Conservation (phyloP, 2,329 filamentous ascomycete species). For the Aphanocladium album region DNA sequence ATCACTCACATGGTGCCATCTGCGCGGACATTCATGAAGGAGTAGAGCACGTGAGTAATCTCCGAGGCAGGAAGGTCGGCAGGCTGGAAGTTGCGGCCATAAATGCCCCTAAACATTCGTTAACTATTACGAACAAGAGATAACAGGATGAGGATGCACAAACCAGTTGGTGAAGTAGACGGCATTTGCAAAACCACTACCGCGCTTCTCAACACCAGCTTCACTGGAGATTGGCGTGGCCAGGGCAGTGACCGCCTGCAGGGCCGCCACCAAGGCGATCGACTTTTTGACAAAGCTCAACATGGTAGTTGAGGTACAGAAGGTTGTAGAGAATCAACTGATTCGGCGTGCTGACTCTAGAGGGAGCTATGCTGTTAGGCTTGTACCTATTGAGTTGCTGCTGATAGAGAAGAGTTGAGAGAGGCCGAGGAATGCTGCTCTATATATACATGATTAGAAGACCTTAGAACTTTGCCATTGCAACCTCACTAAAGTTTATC, state of each 20-base stretch:
- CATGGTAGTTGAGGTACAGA: constrained; percentile 19
- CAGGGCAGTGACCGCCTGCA: constrained; percentile 21
- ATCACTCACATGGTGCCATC: constrained; percentile 64
- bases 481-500: neutral
- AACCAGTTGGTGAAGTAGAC: constrained; percentile 49
- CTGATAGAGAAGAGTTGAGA: neutral
- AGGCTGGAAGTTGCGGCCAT: constrained; percentile 68
- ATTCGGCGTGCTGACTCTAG: too few species aligned
- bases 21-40: constrained; percentile 70
- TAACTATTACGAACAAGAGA: neutral
- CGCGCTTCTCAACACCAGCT: constrained; percentile 17
- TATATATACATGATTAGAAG: neutral
- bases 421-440: neutral
- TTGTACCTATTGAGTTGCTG: neutral
- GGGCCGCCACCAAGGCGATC: constrained; percentile 22
- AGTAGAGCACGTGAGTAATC: constrained; percentile 72
- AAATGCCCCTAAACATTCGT: constrained; percentile 54
- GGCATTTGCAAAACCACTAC: constrained; percentile 29
- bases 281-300: constrained; percentile 21
- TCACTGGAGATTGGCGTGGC: constrained; percentile 17
- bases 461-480: neutral
- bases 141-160: constrained; percentile 2
- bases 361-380: neutral
- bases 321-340: neutral
- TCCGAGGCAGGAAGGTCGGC: constrained; percentile 63